Conservation (phyloP, 2,329 filamentous ascomycete genomes). For the Botrytis squamosa region DNA sequence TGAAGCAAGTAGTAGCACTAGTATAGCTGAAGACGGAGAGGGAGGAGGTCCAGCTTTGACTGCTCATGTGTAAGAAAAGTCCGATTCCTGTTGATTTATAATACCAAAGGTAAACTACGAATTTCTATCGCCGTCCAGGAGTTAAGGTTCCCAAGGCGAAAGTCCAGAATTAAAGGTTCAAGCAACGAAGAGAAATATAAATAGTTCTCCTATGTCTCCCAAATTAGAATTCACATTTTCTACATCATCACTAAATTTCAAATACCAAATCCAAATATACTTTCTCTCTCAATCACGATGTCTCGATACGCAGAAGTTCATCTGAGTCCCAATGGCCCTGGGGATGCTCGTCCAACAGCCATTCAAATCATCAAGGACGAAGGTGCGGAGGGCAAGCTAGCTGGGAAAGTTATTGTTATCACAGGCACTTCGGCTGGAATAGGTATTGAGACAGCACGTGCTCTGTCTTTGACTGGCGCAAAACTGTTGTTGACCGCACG, state of each 20-base stretch:
- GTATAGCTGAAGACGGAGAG: neutral
- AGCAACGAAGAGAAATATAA: neutral
- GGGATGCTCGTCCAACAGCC: constrained; percentile 39
- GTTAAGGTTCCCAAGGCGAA: neutral
- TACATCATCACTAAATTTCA: neutral
- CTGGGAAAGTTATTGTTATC: constrained; percentile 39
- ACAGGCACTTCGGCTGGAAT: constrained; percentile 44
- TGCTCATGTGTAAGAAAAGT: neutral
- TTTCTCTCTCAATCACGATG: neutral
- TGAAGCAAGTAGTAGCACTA: neutral
- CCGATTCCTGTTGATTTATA: neutral
- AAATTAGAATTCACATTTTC: neutral
- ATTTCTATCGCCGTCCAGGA: neutral
- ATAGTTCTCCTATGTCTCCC: neutral
- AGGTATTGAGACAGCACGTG: constrained; percentile 42
- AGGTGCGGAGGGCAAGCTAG: constrained; percentile 31
- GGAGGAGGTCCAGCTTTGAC: neutral
- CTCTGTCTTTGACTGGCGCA: constrained; percentile 42
- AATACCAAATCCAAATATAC: neutral
- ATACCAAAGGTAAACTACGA: neutral
- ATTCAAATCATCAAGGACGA: constrained; percentile 40
- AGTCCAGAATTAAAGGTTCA: neutral
- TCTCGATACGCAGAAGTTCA: constrained; percentile 19
- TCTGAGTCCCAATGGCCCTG: constrained; percentile 29
- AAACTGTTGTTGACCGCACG: constrained; percentile 37